Conservation (phyloP, 805 yeast species). For the Lachancea meyersii region DNA sequence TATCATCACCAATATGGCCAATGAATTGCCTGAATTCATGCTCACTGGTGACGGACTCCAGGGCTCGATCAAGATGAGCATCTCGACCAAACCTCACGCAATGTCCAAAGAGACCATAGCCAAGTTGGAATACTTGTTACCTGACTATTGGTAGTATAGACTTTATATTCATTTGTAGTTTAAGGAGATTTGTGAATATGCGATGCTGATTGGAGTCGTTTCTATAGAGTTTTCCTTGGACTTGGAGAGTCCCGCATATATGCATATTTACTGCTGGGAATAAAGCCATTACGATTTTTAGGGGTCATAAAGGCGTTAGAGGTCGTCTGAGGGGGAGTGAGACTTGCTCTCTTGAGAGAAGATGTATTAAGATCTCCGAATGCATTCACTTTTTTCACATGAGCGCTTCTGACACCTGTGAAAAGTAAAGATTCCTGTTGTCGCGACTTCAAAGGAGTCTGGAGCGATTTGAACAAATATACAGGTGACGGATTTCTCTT, state of each 20-base stretch:
- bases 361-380: conserved; percentile 16
- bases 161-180: conserved; percentile 1
- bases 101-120: conserved; percentile 66
- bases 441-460: conserved; percentile 22
- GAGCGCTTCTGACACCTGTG: conserved; percentile 11
- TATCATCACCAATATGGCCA: conserved; percentile 61
- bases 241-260: conserved; percentile 33
- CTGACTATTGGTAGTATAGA: conserved; percentile 69
- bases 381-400: conserved; percentile 25
- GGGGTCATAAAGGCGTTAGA: conserved; percentile 10
- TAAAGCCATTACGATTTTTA: conserved; percentile 23
- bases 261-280: conserved; percentile 32
- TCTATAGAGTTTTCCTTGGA: conserved; percentile 20
- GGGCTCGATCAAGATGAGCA: conserved; percentile 75
- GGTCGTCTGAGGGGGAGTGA: conserved; percentile 17
- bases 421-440: conserved; percentile 2
- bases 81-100: conserved; percentile 69
- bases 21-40: conserved; percentile 48
- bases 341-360: background rate
- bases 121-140: conserved; percentile 82
- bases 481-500: conserved; percentile 4
- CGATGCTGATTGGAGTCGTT: too few relatives aligned
- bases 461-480: conserved; percentile 26
- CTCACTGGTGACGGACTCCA: conserved; percentile 62
- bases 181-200: too few relatives aligned